Base-by-base conservation (phyloP, 2,329 filamentous ascomycete species). In the Aaosphaeria arxii region DNA sequence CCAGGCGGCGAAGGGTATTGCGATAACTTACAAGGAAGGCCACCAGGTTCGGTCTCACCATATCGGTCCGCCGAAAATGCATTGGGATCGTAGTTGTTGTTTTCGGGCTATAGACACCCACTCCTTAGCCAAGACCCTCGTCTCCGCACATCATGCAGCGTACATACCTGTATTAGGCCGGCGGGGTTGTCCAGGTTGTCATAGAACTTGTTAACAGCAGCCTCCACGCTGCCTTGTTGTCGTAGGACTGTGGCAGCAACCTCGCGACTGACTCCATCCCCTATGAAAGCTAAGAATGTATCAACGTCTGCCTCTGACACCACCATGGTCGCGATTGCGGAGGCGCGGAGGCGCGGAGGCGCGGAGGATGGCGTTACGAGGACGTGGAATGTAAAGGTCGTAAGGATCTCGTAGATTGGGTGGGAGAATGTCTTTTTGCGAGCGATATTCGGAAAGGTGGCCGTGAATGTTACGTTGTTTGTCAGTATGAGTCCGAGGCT, bases 1-100 rank as follows among this genome's bases (percentile, higher is more conserved):
- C 29, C 38, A 30, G 29, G 30, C 40, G 45, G 36, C 7, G 36
- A 9, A 43, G 44, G 43, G 30, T 30, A 39, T n/a, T 42, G 13
- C 28, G 9, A 45, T 30, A 39, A 61, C 61, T 42, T 66, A 67
- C 63, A 61, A 39, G 64, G 64, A 50, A 62, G 47, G 32, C 31
- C 52, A 9, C 31, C 24, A 28, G 9, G 7, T 11, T 40, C 39
- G 7, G 39, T 7, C 39, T 40, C 11, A 3, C 39, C 66, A 46
- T 69, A 67, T 30, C 62, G 53, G 48, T 62, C 65, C n/a, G 56
- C 58, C 30, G 45, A 49, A 46, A 69, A 69, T 3, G 56, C 61
- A 44, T 49, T 62, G 43, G 58, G 55, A 51, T 70, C 65, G 62
- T 64, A 70, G n/a, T 44, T 52, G n/a, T 55, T 50, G 17, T 55